These are phyloP conservation scores for Penicillium simplicissimum DNA, from an alignment of 495 filamentous ascomycete species.

Conservation along the genomic window DNA sequence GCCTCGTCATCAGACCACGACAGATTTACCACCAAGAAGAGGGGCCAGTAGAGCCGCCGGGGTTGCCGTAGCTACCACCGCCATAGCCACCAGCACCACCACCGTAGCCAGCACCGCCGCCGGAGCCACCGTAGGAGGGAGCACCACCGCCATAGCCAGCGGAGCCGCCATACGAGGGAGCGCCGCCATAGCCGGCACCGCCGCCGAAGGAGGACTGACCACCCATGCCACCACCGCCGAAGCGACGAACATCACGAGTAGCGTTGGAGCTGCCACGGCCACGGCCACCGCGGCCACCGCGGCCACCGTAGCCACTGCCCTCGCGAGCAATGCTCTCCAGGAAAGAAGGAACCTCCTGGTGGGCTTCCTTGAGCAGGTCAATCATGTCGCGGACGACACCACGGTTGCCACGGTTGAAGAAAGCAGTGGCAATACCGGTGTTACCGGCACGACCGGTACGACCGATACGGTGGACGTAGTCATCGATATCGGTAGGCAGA, in stretches of 20 bases:
- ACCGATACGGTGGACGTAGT: constrained; percentile 99
- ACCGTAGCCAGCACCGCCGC: constrained; percentile 36
- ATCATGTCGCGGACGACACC: constrained; percentile 94
- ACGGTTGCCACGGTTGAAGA: constrained; percentile 99
- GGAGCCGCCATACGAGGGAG: constrained; percentile 31
- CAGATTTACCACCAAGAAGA: constrained; percentile 92
- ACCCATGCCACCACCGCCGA: constrained; percentile 32
- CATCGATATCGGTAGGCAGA: constrained; percentile 96
- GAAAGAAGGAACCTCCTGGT: constrained; percentile 93
- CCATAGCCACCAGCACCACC: constrained; percentile 39
- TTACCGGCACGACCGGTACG: constrained; percentile 99
- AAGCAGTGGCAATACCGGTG: constrained; percentile 96
- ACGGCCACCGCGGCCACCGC: constrained; percentile 69
- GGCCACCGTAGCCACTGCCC: constrained; percentile 74
- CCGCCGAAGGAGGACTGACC: constrained; percentile 45
- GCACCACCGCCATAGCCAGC: constrained; percentile 40
- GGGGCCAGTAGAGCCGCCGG: constrained; percentile 77
- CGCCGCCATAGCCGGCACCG: constrained; percentile 51
- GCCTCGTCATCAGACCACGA: constrained; percentile 52
- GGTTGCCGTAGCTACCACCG: constrained; percentile 77
- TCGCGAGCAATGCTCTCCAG: constrained; percentile 96
- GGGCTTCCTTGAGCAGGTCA: constrained; percentile 94
- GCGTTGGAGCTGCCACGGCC: constrained; percentile 59
- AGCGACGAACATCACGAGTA: constrained; percentile 88
- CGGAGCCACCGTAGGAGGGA: constrained; percentile 32